These are phyloP conservation scores for Singerocomus inundabilis DNA, from an alignment of 1,284 basidiomycete genomes.

Conservation along the genomic window DNA sequence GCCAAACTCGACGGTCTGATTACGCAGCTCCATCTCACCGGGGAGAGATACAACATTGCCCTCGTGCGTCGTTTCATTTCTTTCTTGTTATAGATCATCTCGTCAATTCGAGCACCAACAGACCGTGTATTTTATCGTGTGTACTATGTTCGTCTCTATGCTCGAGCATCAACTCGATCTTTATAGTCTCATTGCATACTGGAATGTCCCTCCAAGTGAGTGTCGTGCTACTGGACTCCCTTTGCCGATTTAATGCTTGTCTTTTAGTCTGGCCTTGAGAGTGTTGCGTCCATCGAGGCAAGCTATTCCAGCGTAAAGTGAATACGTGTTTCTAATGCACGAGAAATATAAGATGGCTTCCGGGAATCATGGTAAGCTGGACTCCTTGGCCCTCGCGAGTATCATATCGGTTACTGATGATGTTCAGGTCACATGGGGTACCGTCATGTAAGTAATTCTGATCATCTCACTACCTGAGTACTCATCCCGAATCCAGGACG, in stretches of 20 bases:
- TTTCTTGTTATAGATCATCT: neutral
- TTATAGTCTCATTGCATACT: slow-evolving; percentile 23
- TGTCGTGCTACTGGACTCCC: neutral
- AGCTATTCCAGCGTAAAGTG: slow-evolving; percentile 4
- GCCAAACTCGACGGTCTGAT: slow-evolving; percentile 61
- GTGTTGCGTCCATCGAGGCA: slow-evolving; percentile 50
- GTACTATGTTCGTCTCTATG: slow-evolving; percentile 19
- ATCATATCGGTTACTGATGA: neutral
- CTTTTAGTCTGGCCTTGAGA: slow-evolving; percentile 46
- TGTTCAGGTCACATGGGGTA: slow-evolving; percentile 46
- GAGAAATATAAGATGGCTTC: slow-evolving; percentile 31
- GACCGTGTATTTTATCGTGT: slow-evolving; percentile 71
- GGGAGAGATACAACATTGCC: slow-evolving; percentile 64
- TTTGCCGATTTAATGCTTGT: neutral
- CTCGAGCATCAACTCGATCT: neutral
- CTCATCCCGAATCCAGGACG: slow-evolving; percentile 41
- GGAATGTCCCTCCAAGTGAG: slow-evolving; percentile 37
- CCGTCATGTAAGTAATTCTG: slow-evolving; percentile 40
- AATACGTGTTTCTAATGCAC: neutral
- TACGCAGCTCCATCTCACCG: slow-evolving; percentile 52
- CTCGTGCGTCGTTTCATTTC: slow-evolving; percentile 44
- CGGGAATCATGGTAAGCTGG: slow-evolving; percentile 43
- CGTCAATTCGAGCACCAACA: slow-evolving; percentile 26
- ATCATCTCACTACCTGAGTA: neutral
- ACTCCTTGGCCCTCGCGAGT: neutral